Conservation (phyloP, 441 rosid species). For the Populus hybrid region DNA sequence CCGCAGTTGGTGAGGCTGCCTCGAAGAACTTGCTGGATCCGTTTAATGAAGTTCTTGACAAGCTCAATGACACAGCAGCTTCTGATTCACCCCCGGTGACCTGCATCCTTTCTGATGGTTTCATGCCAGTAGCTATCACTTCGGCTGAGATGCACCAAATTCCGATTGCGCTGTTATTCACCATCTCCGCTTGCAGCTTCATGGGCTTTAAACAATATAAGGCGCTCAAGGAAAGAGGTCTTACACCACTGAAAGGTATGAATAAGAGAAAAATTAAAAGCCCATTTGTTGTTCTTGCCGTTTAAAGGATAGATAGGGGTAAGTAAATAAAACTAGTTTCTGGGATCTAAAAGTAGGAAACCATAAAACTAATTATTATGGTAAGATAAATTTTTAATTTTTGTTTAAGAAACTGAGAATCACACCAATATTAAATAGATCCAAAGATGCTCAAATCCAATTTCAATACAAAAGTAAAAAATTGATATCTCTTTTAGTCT, state of each 20-base stretch:
- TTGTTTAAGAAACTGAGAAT: no score
- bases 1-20: background rate
- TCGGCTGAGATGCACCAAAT: background rate
- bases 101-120: constrained; percentile 2
- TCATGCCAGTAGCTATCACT: background rate
- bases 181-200: background rate
- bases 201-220: background rate
- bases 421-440: no score
- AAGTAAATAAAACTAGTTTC: no score
- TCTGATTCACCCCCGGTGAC: background rate
- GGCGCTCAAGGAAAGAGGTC: background rate
- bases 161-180: background rate
- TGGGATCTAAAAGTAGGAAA: no score
- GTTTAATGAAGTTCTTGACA: background rate
- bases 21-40: background rate
- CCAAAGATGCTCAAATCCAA: no score
- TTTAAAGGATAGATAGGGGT: no score
- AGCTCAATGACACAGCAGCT: background rate
- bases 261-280: background rate
- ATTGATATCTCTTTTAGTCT: no score
- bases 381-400: no score
- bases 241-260: background rate
- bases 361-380: no score
- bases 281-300: no score
- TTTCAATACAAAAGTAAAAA: no score